Conservation (phyloP, 139 green algal species). For the Chlorella sp. region DNA sequence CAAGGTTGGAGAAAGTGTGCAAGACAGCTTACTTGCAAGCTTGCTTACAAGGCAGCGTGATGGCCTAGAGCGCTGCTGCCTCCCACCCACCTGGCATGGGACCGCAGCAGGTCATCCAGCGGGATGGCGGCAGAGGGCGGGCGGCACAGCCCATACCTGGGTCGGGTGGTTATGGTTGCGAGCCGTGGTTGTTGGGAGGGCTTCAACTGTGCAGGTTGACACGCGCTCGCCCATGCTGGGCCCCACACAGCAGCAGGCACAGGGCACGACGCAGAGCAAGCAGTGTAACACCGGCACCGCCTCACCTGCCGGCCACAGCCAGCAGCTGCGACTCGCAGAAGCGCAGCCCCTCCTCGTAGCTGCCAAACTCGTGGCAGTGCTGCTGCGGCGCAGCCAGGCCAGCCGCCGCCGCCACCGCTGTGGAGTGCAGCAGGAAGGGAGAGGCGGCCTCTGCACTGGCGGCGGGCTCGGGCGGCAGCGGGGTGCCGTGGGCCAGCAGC, state of each 20-base stretch:
- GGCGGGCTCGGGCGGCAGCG: slow-evolving; percentile 5
- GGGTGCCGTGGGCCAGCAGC: slow-evolving; percentile 22
- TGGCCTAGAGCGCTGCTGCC: too few relatives aligned
- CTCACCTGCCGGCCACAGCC: slow-evolving; percentile 16
- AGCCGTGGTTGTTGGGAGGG: too few relatives aligned
- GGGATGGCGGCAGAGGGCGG: background rate
- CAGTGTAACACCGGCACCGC: too few relatives aligned
- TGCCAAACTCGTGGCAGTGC: slow-evolving; percentile 29
- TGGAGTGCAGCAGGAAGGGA: slow-evolving; percentile 2
- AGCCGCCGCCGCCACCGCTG: background rate
- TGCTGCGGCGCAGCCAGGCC: background rate
- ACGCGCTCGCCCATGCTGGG: too few relatives aligned
- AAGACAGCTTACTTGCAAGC: too few relatives aligned
- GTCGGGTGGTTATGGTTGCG: too few relatives aligned
- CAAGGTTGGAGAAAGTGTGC: too few relatives aligned
- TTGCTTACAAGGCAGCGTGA: too few relatives aligned
- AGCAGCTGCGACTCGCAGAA: slow-evolving; percentile 22
- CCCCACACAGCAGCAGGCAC: background rate
- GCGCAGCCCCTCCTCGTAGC: slow-evolving; percentile 15
- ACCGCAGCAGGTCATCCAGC: slow-evolving; percentile 5
- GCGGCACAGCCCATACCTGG: slow-evolving; percentile 12
- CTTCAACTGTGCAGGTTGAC: too few relatives aligned
- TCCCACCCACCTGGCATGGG: slow-evolving; percentile 1
- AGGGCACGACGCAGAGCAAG: background rate
- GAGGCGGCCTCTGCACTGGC: background rate